Evolutionary conservation across 768 basidiomycete species (phyloP).

Genomic region (Suillus sp.): DNA sequence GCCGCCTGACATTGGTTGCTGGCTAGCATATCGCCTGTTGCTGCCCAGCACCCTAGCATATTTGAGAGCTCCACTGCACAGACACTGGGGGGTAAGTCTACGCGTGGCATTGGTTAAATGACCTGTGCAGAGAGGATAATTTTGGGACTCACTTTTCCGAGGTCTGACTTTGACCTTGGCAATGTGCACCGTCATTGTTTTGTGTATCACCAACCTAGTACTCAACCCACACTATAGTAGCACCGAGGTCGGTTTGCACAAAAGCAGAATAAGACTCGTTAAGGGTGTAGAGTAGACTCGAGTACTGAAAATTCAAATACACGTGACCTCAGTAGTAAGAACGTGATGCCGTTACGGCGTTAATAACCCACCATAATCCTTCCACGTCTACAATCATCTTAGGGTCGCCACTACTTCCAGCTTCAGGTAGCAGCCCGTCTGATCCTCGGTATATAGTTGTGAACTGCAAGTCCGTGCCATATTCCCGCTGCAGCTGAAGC

Average conservation of each 20-base stretch:
- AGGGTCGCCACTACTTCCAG: background rate
- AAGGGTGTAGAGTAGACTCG: background rate
- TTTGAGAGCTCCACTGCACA: constrained; percentile 70
- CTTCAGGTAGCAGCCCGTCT: background rate
- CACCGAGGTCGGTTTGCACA: background rate
- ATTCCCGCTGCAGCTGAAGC: background rate
- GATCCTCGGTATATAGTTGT: background rate
- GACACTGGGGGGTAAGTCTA: constrained; percentile 39
- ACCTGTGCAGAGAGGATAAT: constrained; percentile 9
- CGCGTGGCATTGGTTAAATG: constrained; percentile 22
- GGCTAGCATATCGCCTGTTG: constrained; percentile 61
- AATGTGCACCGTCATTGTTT: constrained; percentile 63
- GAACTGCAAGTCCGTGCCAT: background rate
- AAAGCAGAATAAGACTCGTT: background rate
- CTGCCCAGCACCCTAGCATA: constrained; percentile 90
- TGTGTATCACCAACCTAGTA: background rate
- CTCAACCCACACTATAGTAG: background rate
- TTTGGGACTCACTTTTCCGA: constrained; percentile 57
- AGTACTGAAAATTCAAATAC: background rate
- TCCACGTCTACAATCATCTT: constrained; percentile 4
- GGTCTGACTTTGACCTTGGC: constrained; percentile 81
- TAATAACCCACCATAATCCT: background rate
- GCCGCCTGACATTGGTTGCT: constrained; percentile 55
- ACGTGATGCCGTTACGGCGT: constrained; percentile 1
- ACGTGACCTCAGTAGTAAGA: background rate